Base-by-base conservation (phyloP, 805 yeast genomes). In the Candida namnaoensis region DNA sequence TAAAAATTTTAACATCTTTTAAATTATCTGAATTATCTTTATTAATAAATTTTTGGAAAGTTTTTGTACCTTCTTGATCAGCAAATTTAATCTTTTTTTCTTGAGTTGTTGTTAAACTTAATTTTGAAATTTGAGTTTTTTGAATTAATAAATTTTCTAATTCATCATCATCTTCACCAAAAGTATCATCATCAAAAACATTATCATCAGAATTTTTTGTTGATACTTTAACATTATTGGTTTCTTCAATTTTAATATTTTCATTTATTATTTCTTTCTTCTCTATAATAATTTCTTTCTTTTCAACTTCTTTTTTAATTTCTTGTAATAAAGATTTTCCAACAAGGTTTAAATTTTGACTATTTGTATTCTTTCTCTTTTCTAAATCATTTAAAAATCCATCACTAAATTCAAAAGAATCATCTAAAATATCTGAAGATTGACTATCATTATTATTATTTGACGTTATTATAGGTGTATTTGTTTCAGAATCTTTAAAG, bases 351-450 rank as follows among this genome's bases (percentile, higher is more conserved):
- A 19, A 19, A 19, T 19, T 19, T 19, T 19, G 19, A 19, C 19
- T 19, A 19, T 19, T 19, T 19, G 2, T 2, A 19, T 19, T 19
- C 3, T 19, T 19, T 47, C 10, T 3, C 13, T 36, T 40, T 10
- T 49, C 48, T 19, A 48, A 30, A 10, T 48, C 50, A 34, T 46
- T 45, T 41, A 53, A 26, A 32, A 55, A 49, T n/a, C 47, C 57
- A 11, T 53, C 56, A 42, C 58, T 54, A 10, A 47, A 30, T 34
- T 52, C 57, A 42, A 53, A 52, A 0, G 53, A 46, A 26, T 43
- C 48, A 11, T 47, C 56, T 36, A 40, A 15, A n/a, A 38, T 37
- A 7, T 15, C 15, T 10, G 10, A 12, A 27, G 37, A 27, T 26
- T 3, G 30, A 2, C 14, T 34, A 19, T 19, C 19, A 19, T 19